Conservation (phyloP, 2,329 filamentous ascomycete genomes). For the Xylaria sp. region DNA sequence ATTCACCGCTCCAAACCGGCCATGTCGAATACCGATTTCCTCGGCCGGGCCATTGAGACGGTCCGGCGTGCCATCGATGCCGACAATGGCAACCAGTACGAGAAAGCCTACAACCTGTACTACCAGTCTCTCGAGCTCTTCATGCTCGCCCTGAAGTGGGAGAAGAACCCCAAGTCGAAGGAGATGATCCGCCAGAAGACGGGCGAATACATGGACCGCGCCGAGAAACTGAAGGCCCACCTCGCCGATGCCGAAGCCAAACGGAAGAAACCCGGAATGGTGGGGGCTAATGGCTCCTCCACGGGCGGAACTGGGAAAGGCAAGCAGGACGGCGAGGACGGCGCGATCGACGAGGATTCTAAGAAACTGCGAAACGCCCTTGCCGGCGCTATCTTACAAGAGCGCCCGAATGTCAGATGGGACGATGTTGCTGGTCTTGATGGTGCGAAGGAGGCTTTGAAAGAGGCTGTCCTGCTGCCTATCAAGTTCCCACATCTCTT, state of each 20-base stretch:
- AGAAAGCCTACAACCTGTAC: constrained; percentile 94
- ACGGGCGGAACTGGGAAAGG: constrained; percentile 58
- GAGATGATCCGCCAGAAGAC: constrained; percentile 96
- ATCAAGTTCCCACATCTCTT: constrained; percentile 99
- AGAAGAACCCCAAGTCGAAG: constrained; percentile 96
- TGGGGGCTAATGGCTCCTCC: constrained; percentile 66
- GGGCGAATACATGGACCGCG: constrained; percentile 95
- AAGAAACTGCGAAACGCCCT: constrained; percentile 93
- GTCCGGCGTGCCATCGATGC: constrained; percentile 97
- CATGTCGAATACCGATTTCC: constrained; percentile 96
- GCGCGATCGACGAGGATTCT: constrained; percentile 74
- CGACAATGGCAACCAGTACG: constrained; percentile 93
- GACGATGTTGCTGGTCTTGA: constrained; percentile 96
- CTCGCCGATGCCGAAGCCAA: constrained; percentile 68
- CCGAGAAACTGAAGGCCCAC: constrained; percentile 94
- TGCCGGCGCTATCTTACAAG: constrained; percentile 84
- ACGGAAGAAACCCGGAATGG: constrained; percentile 63
- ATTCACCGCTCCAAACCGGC: constrained; percentile 11
- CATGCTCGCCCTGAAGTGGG: constrained; percentile 98
- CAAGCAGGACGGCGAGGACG: constrained; percentile 48
- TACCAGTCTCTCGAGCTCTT: constrained; percentile 95
- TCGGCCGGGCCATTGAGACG: constrained; percentile 91
- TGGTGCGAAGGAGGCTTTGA: constrained; percentile 89
- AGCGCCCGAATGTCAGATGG: constrained; percentile 96
- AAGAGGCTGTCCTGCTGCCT: constrained; percentile 94